A percentile compares a stretch with the other conserved stretches of the same genome.
phyloP scores from a whole-genome alignment of 164 flowering plant species.

The Macadamia integrifolia region DNA sequence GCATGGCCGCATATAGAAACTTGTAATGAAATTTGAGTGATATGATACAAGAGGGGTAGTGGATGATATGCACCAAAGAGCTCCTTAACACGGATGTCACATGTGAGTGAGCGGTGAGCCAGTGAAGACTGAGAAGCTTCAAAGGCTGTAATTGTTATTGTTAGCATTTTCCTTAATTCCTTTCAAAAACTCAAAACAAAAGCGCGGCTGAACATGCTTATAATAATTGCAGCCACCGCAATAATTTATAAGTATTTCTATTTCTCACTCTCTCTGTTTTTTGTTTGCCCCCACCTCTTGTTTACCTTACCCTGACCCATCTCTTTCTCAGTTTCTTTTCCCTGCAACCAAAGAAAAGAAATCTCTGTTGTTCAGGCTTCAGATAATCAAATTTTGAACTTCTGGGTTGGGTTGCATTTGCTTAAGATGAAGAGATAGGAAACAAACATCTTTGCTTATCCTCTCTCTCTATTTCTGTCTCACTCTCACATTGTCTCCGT shows the following conservation, averaged over 20 bases:
- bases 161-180: too few species aligned
- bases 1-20: too few species aligned
- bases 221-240: not conserved
- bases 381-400: conserved; percentile 11
- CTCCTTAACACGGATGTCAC: not conserved
- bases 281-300: not conserved
- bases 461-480: not conserved
- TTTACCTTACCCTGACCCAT: not conserved
- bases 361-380: conserved; percentile 6
- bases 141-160: too few species aligned
- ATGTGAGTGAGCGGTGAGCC: not conserved
- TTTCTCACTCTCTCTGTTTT: not conserved
- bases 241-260: not conserved
- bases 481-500: not conserved
- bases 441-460: not conserved
- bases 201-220: conserved; percentile 3
- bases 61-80: not conserved
- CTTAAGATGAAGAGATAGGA: not conserved
- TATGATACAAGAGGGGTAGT: too few species aligned
- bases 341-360: conserved; percentile 2
- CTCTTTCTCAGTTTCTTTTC: conserved; percentile 11
- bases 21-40: too few species aligned
- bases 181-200: not conserved
- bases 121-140: too few species aligned
- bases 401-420: not conserved